Base-by-base conservation (phyloP, 139 green algal species). In the Chlorella sp. region DNA sequence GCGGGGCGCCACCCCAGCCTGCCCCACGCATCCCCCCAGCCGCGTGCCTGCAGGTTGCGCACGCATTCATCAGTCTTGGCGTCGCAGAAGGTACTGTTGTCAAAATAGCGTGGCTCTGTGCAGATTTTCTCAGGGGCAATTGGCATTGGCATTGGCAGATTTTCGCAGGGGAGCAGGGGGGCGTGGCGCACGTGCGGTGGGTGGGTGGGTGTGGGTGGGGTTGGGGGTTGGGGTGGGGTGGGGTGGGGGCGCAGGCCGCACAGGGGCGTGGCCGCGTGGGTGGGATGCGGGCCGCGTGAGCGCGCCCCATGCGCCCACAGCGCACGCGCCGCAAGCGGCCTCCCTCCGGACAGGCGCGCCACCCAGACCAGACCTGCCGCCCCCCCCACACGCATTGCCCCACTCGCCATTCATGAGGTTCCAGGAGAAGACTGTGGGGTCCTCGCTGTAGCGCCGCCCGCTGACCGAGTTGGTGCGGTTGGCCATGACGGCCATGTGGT, bases 401-500 rank as follows among this genome's bases (percentile, higher is more conserved):
- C 46, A 55, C 46, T 12, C 29, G 9, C 14, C 29, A 29, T 51
- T n/a, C 58, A 77, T 38, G 15, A 87, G 79, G 29, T 88, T 72
- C 82, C 82, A 88, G 11, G 63, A 55, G 17, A 88, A 62, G 61
- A 88, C 88, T 6, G 72, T 77, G 23, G 77, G 70, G 65, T 88
- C 83, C 11, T 88, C 71, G 5, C 48, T 67, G 73, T 83, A 83
- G 23, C 5, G 19, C n/a, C 31, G 21, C 19, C 71, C 62, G 31
- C 51, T 83, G 8, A 83, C 77, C 9, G 59, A 65, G 62, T 83
- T 83, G 35, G 42, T 56, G 25, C 71, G 77, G 38, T 75, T 71
- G 5, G 69, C 48, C 71, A 83, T 74, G 58, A 81, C 82, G n/a
- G 19, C n/a, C 46, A 80, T 67, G 53, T 65, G 76, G 35, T 55